Percentiles rank a stretch among this genome's conserved stretches.
These are phyloP conservation scores for Eucommia ulmoides DNA, from an alignment of 257 asterid genomes.

Conservation along the genomic window DNA sequence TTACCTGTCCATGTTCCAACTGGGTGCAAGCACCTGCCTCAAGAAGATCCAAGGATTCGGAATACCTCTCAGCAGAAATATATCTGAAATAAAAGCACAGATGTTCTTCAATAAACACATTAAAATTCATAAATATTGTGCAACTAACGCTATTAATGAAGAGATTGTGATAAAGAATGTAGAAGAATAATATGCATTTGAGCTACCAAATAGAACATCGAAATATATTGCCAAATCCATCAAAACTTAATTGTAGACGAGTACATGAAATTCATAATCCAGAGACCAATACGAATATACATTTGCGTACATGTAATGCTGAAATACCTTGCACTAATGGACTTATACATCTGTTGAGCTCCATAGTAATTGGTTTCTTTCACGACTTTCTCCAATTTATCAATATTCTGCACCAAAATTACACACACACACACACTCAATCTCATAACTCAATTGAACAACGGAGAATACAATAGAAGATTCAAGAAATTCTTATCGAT, in stretches of 20 bases:
- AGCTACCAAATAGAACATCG: too few species aligned
- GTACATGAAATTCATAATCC: too few species aligned
- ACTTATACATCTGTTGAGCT: constrained; percentile 96
- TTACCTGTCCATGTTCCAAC: constrained; percentile 75
- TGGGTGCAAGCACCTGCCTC: constrained; percentile 90
- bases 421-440: neutral
- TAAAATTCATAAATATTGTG: neutral
- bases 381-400: constrained; percentile 59
- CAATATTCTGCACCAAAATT: constrained; percentile 45
- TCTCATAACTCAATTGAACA: neutral
- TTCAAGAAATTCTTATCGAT: constrained; percentile 1
- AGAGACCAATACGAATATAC: too few species aligned
- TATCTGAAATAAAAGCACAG: constrained; percentile 35
- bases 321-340: constrained; percentile 77
- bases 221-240: too few species aligned
- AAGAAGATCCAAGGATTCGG: constrained; percentile 76
- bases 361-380: constrained; percentile 88
- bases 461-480: neutral
- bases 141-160: too few species aligned
- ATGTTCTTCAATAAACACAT: neutral
- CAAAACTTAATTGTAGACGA: too few species aligned
- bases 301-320: too few species aligned
- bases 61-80: constrained; percentile 41
- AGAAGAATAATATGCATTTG: too few species aligned
- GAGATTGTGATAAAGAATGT: too few species aligned